These are phyloP conservation scores for Komagataella phaffii DNA, from an alignment of 805 yeast species.

Conservation along the genomic window DNA sequence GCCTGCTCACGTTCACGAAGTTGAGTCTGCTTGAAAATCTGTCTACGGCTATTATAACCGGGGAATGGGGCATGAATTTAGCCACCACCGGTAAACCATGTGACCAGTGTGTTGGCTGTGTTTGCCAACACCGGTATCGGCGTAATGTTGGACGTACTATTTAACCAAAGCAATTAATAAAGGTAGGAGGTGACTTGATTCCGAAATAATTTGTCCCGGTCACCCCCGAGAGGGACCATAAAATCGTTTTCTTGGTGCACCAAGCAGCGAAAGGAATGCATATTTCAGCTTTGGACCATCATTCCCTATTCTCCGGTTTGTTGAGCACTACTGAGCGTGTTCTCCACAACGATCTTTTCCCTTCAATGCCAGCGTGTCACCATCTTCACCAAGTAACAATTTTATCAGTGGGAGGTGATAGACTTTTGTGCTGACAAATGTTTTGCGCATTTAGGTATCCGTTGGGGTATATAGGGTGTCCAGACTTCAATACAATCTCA, in stretches of 20 bases:
- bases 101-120: background rate
- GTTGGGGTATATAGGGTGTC: background rate
- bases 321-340: background rate
- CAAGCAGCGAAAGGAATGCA: background rate
- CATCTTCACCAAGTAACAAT: background rate
- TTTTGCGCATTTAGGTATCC: background rate
- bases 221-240: background rate
- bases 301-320: background rate
- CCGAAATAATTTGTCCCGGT: background rate
- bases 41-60: background rate
- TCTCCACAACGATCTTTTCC: background rate
- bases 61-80: background rate
- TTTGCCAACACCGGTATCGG: background rate
- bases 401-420: background rate
- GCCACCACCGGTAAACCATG: background rate
- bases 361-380: background rate
- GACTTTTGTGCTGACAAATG: background rate
- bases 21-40: background rate
- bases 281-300: background rate
- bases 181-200: background rate
- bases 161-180: background rate
- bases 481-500: too few relatives aligned
- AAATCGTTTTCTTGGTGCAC: background rate
- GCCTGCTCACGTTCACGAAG: background rate
- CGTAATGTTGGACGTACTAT: background rate